phyloP scores from a whole-genome alignment of 2,329 filamentous ascomycete species.

The Talaromyces sp. region DNA sequence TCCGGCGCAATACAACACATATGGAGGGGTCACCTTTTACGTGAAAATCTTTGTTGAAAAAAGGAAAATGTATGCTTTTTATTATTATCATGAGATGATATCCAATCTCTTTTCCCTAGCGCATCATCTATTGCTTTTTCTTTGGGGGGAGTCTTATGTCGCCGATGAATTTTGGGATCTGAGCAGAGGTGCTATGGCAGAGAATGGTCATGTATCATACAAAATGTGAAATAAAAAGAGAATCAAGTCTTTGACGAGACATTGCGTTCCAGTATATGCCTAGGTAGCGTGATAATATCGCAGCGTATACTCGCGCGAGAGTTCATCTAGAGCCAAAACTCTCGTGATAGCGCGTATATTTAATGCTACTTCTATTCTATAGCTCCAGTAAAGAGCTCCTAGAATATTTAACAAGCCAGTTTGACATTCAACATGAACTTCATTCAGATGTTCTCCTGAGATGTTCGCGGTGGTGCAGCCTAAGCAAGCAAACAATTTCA shows the following conservation, averaged over 20 bases:
- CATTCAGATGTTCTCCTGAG: no score
- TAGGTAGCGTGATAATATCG: not conserved
- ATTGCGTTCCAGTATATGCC: not conserved
- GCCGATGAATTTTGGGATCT: not conserved
- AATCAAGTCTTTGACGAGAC: slow-evolving; percentile 5
- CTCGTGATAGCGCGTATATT: not conserved
- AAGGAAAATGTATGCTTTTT: not conserved
- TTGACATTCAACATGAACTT: not conserved
- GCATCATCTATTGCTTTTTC: not conserved
- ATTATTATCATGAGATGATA: slow-evolving; percentile 12
- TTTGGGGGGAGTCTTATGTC: not conserved
- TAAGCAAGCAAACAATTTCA: no score
- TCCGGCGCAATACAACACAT: slow-evolving; percentile 13
- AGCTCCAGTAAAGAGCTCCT: not conserved
- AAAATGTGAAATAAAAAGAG: not conserved
- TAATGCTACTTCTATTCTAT: no score
- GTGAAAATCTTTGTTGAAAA: slow-evolving; percentile 14
- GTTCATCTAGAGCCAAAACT: not conserved
- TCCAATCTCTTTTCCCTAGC: slow-evolving; percentile 3
- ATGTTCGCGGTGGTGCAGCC: no score
- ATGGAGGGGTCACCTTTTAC: not conserved
- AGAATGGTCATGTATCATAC: slow-evolving; percentile 12
- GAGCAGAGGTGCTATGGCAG: not conserved
- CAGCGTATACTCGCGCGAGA: not conserved
- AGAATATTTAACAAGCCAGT: not conserved